phyloP scores from a whole-genome alignment of 768 basidiomycete species.

The Auricularia sp. region DNA sequence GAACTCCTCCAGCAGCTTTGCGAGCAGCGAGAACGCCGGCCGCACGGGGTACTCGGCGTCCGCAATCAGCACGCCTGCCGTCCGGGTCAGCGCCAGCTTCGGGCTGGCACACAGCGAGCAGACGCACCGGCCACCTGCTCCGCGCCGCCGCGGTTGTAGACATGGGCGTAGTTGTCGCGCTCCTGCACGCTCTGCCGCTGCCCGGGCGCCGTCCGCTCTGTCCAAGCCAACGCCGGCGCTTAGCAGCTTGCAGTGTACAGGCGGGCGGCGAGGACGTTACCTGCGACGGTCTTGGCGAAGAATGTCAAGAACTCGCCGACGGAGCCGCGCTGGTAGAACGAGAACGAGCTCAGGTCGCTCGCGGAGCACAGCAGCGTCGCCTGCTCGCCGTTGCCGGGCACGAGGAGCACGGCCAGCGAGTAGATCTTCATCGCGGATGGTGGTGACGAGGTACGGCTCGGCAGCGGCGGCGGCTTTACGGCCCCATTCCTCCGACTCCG shows the following conservation, averaged over 20 bases:
- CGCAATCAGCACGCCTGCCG: slow-evolving; percentile 64
- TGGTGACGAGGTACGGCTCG: too few species aligned
- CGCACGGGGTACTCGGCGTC: slow-evolving; percentile 95
- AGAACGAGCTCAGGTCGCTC: slow-evolving; percentile 80
- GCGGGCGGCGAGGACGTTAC: neutral
- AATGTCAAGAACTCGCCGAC: slow-evolving; percentile 90
- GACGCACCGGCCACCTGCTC: slow-evolving; percentile 55
- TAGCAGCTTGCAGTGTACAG: neutral
- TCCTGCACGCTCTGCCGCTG: slow-evolving; percentile 92
- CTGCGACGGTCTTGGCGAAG: slow-evolving; percentile 78
- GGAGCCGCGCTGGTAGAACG: slow-evolving; percentile 85
- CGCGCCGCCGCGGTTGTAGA: slow-evolving; percentile 81
- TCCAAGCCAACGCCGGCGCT: neutral
- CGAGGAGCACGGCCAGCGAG: neutral
- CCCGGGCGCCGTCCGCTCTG: slow-evolving; percentile 74
- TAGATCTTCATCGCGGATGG: neutral
- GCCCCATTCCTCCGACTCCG: too few species aligned
- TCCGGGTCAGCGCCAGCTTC: slow-evolving; percentile 1
- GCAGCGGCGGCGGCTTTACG: too few species aligned
- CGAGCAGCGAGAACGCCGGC: slow-evolving; percentile 89
- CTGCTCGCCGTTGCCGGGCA: neutral
- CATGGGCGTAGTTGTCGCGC: slow-evolving; percentile 86
- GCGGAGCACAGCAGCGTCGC: slow-evolving; percentile 56
- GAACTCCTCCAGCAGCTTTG: slow-evolving; percentile 91
- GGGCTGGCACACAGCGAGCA: neutral